phyloP scores from a whole-genome alignment of 495 filamentous ascomycete species.

The Podospora pseudopauciseta region DNA sequence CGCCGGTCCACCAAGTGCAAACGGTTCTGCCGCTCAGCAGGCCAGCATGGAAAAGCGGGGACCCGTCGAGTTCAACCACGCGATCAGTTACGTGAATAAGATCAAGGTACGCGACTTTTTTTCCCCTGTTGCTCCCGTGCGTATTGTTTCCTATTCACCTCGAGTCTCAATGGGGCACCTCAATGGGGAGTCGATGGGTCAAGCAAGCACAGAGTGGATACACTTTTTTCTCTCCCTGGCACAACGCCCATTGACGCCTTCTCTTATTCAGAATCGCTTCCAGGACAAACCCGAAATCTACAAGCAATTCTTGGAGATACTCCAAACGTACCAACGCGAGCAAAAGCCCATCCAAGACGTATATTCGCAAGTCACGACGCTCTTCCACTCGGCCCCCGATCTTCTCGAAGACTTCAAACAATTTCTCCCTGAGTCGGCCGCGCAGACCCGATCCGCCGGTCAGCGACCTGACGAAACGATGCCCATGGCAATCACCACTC shows the following conservation, averaged over 20 bases:
- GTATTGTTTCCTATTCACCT: slow-evolving; percentile 18
- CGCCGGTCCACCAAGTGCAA: slow-evolving; percentile 38
- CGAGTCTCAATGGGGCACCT: slow-evolving; percentile 10
- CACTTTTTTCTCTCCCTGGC: slow-evolving; percentile 12
- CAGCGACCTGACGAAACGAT: slow-evolving; percentile 51
- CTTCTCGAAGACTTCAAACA: slow-evolving; percentile 98
- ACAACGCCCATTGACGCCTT: slow-evolving; percentile 18
- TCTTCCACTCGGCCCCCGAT: slow-evolving; percentile 94
- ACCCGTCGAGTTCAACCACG: slow-evolving; percentile 99
- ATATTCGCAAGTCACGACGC: slow-evolving; percentile 90
- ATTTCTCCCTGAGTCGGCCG: slow-evolving; percentile 94
- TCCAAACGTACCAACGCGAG: slow-evolving; percentile 97
- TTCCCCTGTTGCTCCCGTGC: slow-evolving; percentile 3
- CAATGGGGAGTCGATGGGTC: slow-evolving; percentile 7
- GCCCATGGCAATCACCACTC: slow-evolving; percentile 54
- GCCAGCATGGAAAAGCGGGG: slow-evolving; percentile 74
- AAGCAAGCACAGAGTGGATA: slow-evolving; percentile 20
- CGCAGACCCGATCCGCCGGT: slow-evolving; percentile 71
- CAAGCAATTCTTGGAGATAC: slow-evolving; percentile 97
- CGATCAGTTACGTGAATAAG: slow-evolving; percentile 99
- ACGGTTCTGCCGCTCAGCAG: slow-evolving; percentile 47
- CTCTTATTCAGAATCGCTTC: slow-evolving; percentile 75
- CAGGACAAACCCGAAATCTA: slow-evolving; percentile 94
- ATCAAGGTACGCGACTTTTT: slow-evolving; percentile 70
- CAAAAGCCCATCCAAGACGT: slow-evolving; percentile 99